Evolutionary conservation across 2,329 filamentous ascomycete genomes (phyloP).

Genomic region (Macrophomina phaseolina): DNA sequence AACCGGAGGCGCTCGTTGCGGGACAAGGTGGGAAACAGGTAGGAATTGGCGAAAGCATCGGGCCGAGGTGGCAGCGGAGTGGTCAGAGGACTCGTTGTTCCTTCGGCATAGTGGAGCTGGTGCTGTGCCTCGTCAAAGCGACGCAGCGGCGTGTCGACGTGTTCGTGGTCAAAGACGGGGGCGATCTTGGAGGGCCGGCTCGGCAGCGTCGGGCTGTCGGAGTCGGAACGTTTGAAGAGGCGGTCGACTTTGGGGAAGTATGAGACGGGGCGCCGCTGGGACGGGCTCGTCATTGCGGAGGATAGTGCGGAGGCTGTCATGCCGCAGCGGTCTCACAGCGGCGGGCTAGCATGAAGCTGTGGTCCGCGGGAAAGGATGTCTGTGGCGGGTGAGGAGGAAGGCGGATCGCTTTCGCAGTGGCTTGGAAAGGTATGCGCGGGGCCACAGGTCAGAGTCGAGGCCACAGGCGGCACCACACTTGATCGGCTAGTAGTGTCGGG

Average conservation of each 20-base stretch:
- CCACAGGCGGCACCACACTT: not conserved
- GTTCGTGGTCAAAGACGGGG: conserved; percentile 27
- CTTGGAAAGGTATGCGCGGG: not conserved
- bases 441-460: not conserved
- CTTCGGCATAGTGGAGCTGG: conserved; percentile 11
- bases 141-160: conserved; percentile 19
- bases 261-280: not conserved
- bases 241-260: conserved; percentile 30
- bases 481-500: not conserved
- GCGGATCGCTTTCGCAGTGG: no score
- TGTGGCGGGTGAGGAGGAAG: not conserved
- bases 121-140: conserved; percentile 21
- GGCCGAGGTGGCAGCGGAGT: conserved; percentile 32
- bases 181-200: conserved; percentile 20
- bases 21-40: conserved; percentile 44
- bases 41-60: conserved; percentile 34
- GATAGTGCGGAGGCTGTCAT: not conserved
- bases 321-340: not conserved
- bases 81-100: not conserved
- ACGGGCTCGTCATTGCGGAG: conserved; percentile 11
- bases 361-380: not conserved
- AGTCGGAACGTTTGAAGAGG: not conserved
- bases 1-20: conserved; percentile 46
- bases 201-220: conserved; percentile 6
- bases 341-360: not conserved